Conservation (phyloP, 768 basidiomycete genomes). For the Suillus discolor region DNA sequence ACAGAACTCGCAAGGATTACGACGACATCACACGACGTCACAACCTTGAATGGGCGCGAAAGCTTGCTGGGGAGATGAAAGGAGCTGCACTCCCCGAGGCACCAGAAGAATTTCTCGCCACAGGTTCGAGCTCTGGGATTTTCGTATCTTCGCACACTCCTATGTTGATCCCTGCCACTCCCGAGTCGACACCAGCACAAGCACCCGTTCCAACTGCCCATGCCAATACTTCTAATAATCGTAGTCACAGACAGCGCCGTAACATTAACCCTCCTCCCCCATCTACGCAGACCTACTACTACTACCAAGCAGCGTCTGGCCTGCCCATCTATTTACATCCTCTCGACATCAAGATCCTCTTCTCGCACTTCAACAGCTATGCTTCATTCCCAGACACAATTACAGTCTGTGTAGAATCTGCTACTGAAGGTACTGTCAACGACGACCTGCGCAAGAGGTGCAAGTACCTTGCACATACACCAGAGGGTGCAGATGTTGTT, state of each 20-base stretch:
- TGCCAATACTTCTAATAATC: slow-evolving; percentile 31
- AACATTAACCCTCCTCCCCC: slow-evolving; percentile 88
- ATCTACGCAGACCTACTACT: slow-evolving; percentile 90
- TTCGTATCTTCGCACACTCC: slow-evolving; percentile 31
- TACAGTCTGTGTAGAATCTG: slow-evolving; percentile 75
- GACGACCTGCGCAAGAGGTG: slow-evolving; percentile 93
- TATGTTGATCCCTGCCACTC: slow-evolving; percentile 11
- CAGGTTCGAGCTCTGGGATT: neutral
- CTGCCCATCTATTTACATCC: slow-evolving; percentile 93
- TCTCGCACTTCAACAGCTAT: slow-evolving; percentile 82
- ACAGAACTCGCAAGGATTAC: slow-evolving; percentile 60
- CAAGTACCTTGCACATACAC: slow-evolving; percentile 93
- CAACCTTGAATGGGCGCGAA: slow-evolving; percentile 17
- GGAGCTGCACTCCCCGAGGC: slow-evolving; percentile 37
- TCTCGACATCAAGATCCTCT: slow-evolving; percentile 90
- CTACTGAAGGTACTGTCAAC: slow-evolving; percentile 79
- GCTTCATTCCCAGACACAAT: slow-evolving; percentile 84
- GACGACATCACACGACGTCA: slow-evolving; percentile 54
- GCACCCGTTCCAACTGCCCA: slow-evolving; percentile 14
- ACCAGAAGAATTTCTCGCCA: slow-evolving; percentile 61
- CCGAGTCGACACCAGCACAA: slow-evolving; percentile 10
- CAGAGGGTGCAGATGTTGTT: slow-evolving; percentile 89
- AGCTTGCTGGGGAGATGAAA: slow-evolving; percentile 21
- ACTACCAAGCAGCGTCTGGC: slow-evolving; percentile 93
- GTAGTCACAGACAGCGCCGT: slow-evolving; percentile 60